A percentile compares a stretch with the other conserved stretches of the same genome.
Evolutionary conservation across 2,329 filamentous ascomycete species (phyloP).

Genomic region (Aureobasidium sp.): DNA sequence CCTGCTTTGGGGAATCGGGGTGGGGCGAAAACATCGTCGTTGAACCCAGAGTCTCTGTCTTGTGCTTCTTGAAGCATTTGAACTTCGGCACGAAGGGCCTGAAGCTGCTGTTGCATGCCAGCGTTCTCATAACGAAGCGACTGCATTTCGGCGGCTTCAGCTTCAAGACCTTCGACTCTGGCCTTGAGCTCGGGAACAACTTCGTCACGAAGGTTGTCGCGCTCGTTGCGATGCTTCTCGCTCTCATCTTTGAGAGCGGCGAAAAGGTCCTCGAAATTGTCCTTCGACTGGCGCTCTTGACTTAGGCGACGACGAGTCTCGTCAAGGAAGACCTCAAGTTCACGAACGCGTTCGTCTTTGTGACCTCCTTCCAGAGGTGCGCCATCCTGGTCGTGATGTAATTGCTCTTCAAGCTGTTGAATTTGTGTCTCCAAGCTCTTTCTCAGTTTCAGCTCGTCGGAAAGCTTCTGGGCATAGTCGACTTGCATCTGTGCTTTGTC

Average conservation of each 20-base stretch:
- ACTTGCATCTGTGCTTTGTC: constrained; percentile 81
- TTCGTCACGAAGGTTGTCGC: constrained; percentile 86
- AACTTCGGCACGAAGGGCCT: constrained; percentile 53
- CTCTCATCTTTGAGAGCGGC: constrained; percentile 77
- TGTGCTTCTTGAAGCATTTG: constrained; percentile 42
- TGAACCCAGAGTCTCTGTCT: constrained; percentile 41
- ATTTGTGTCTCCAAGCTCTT: constrained; percentile 77
- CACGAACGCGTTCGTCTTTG: constrained; percentile 57
- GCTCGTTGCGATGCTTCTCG: constrained; percentile 74
- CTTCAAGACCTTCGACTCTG: constrained; percentile 70
- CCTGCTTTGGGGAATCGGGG: constrained; percentile 28
- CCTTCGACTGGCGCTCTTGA: constrained; percentile 80
- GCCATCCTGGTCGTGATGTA: constrained; percentile 44
- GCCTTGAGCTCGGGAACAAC: constrained; percentile 72
- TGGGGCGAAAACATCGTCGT: constrained; percentile 41
- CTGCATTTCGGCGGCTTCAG: constrained; percentile 64
- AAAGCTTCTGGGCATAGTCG: constrained; percentile 76
- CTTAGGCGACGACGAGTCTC: constrained; percentile 73
- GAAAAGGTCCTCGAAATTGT: constrained; percentile 89
- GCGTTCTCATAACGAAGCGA: constrained; percentile 71
- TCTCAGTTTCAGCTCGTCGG: constrained; percentile 74
- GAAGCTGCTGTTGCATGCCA: constrained; percentile 81
- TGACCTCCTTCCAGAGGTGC: constrained; percentile 27
- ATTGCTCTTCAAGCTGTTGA: constrained; percentile 70
- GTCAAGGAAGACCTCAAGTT: constrained; percentile 74